phyloP scores from a whole-genome alignment of 2,329 filamentous ascomycete species.

The Hypoxylon rubiginosum region DNA sequence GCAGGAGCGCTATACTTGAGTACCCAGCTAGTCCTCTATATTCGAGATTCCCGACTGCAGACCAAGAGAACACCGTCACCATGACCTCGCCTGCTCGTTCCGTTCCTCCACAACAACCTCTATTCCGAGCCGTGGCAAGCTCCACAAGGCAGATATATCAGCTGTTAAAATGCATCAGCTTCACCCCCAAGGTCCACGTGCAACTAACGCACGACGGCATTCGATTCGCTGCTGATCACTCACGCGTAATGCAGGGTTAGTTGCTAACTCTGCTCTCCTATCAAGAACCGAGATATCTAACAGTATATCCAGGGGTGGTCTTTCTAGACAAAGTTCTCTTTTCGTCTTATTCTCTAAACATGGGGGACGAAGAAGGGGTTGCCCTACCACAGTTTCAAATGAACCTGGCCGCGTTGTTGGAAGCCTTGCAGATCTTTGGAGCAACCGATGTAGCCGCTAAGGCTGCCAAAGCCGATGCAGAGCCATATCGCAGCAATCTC shows the following conservation, averaged over 20 bases:
- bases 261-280: slow-evolving; percentile 20
- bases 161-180: slow-evolving; percentile 70
- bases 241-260: slow-evolving; percentile 90
- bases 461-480: slow-evolving; percentile 69
- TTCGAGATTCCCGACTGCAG: neutral
- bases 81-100: slow-evolving; percentile 46
- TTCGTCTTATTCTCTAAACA: slow-evolving; percentile 82
- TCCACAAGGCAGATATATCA: slow-evolving; percentile 82
- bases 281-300: slow-evolving; percentile 36
- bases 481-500: slow-evolving; percentile 72
- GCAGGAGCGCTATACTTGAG: slow-evolving; percentile 1
- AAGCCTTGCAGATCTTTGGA: slow-evolving; percentile 95
- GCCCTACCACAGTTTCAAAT: slow-evolving; percentile 83
- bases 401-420: slow-evolving; percentile 86
- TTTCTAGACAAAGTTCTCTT: slow-evolving; percentile 93
- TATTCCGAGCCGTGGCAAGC: slow-evolving; percentile 82
- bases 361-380: slow-evolving; percentile 57
- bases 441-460: slow-evolving; percentile 77
- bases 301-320: slow-evolving; percentile 69
- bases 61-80: slow-evolving; percentile 18
- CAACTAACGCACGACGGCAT: slow-evolving; percentile 89
- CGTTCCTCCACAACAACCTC: slow-evolving; percentile 56
- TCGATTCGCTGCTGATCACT: slow-evolving; percentile 88
- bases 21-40: slow-evolving; percentile 37
- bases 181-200: slow-evolving; percentile 69